A percentile compares a stretch with the other conserved stretches of the same genome.
These are phyloP conservation scores for Fusarium phyllophilum DNA, from an alignment of 2,329 filamentous ascomycete species.

Conservation along the genomic window DNA sequence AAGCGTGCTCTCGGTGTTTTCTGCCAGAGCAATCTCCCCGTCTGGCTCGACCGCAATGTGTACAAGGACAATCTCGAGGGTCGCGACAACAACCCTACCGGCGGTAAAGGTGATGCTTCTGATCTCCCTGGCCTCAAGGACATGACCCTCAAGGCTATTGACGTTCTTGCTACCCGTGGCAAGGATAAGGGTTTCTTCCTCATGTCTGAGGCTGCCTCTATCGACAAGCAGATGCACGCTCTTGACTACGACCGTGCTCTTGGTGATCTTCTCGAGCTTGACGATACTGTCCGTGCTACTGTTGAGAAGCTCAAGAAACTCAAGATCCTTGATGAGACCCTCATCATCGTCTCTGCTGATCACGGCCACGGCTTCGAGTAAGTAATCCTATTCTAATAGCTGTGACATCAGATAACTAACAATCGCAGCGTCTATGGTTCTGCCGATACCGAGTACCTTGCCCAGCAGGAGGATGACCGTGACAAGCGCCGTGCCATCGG, in stretches of 20 bases:
- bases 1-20: conserved; percentile 81
- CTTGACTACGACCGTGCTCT: conserved; percentile 88
- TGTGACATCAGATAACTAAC: not conserved
- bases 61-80: conserved; percentile 75
- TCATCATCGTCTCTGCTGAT: conserved; percentile 85
- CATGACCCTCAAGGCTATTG: conserved; percentile 88
- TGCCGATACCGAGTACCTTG: conserved; percentile 82
- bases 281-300: conserved; percentile 83
- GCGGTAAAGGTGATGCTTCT: conserved; percentile 69
- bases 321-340: conserved; percentile 76
- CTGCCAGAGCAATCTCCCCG: conserved; percentile 77
- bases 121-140: conserved; percentile 88
- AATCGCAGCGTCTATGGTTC: conserved; percentile 72
- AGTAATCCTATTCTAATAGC: not conserved
- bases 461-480: conserved; percentile 71
- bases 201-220: conserved; percentile 86
- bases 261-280: conserved; percentile 84
- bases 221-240: conserved; percentile 90
- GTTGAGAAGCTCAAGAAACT: conserved; percentile 74
- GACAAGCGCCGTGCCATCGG: conserved; percentile 81
- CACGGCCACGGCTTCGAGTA: conserved; percentile 87
- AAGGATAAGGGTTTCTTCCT: conserved; percentile 83
- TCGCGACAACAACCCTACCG: conserved; percentile 75
- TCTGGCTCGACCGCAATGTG: conserved; percentile 88
- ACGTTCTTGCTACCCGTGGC: conserved; percentile 75